These are phyloP conservation scores for Carex arenaria DNA, from an alignment of 202 grass and related monocot genomes.

Conservation along the genomic window DNA sequence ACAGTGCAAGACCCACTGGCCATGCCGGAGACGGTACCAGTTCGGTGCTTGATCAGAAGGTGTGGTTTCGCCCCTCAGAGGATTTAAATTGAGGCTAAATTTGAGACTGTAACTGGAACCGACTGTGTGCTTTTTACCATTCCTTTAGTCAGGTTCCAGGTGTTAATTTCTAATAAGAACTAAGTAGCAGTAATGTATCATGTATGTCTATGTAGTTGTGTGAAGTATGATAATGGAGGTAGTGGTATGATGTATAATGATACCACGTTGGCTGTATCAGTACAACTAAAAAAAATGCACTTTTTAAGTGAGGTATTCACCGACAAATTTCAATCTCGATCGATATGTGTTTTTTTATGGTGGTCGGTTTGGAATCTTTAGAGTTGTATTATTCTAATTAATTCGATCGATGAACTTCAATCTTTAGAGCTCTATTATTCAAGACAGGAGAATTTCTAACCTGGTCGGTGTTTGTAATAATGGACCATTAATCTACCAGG, in stretches of 20 bases:
- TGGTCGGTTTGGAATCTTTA: not conserved
- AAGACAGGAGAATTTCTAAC: not conserved
- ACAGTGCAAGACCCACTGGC: not conserved
- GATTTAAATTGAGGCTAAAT: slow-evolving; percentile 38
- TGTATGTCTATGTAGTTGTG: too few species aligned
- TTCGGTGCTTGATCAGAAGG: slow-evolving; percentile 80
- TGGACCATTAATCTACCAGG: too few species aligned
- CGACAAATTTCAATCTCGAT: not conserved
- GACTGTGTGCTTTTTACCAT: slow-evolving; percentile 2
- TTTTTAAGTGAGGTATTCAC: not conserved
- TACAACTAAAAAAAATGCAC: not conserved
- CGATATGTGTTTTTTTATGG: not conserved
- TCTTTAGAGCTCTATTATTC: not conserved
- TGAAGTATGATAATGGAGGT: too few species aligned
- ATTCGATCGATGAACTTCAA: not conserved
- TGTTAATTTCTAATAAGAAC: not conserved
- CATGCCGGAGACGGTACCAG: not conserved
- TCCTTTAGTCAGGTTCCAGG: not conserved
- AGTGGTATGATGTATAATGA: not conserved
- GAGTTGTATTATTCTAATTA: not conserved
- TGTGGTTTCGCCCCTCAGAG: slow-evolving; percentile 81
- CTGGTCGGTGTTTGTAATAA: not conserved
- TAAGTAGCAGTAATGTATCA: too few species aligned
- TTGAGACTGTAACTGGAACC: slow-evolving; percentile 10
- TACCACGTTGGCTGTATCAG: not conserved